phyloP scores from a whole-genome alignment of 495 filamentous ascomycete species.

The Penicillium verhagenii region DNA sequence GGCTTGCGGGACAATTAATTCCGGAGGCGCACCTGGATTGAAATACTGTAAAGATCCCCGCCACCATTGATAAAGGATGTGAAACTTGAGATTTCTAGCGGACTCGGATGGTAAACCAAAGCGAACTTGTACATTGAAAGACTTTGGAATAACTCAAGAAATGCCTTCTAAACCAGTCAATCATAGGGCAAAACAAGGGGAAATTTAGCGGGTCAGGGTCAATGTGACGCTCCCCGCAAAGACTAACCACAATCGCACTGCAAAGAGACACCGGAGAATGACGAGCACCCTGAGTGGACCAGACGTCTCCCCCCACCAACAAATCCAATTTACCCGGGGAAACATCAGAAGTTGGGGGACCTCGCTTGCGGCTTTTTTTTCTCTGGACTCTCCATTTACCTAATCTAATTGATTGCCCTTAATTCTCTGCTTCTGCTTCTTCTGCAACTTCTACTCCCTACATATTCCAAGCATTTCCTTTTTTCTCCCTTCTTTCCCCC shows the following conservation, averaged over 20 bases:
- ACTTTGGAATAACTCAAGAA: too few species aligned
- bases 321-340: conserved; percentile 17
- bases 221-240: conserved; percentile 13
- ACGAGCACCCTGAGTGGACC: conserved; percentile 9
- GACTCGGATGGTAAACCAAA: background rate
- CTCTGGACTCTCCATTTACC: too few species aligned
- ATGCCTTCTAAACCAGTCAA: background rate
- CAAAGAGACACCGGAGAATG: conserved; percentile 19
- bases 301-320: conserved; percentile 15
- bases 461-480: too few species aligned
- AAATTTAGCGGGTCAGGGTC: conserved; percentile 1
- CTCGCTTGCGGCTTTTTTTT: conserved; percentile 5
- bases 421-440: background rate
- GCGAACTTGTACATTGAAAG: background rate
- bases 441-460: background rate
- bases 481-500: background rate
- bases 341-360: too few species aligned
- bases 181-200: background rate
- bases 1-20: background rate
- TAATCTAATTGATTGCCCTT: background rate
- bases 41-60: background rate
- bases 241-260: conserved; percentile 7
- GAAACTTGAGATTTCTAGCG: too few species aligned
- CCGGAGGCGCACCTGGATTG: background rate
- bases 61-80: too few species aligned